These are phyloP conservation scores for Pseudogymnoascus pannorum DNA, from an alignment of 2,329 filamentous ascomycete genomes.

Conservation along the genomic window DNA sequence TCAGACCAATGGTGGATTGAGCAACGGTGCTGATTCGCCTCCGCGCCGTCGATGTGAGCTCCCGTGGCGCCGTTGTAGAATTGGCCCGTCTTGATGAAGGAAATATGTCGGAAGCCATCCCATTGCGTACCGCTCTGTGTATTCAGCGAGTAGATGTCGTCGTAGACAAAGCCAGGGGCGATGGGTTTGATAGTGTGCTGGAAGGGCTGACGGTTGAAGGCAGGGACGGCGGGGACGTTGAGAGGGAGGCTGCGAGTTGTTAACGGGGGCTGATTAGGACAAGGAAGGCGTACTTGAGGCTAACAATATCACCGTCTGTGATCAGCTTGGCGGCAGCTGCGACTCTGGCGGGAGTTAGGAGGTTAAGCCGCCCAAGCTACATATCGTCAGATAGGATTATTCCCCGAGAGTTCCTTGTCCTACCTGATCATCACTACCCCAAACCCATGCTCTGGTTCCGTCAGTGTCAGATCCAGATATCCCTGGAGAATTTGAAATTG, in stretches of 20 bases:
- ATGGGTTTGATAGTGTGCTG: slow-evolving; percentile 28
- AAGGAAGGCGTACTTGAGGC: slow-evolving; percentile 26
- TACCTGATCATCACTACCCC: slow-evolving; percentile 27
- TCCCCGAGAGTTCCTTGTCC: not conserved
- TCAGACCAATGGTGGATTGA: slow-evolving; percentile 27
- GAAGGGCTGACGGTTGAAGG: slow-evolving; percentile 29
- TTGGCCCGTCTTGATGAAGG: slow-evolving; percentile 18
- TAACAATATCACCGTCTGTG: slow-evolving; percentile 35
- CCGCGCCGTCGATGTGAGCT: slow-evolving; percentile 21
- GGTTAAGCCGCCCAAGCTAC: slow-evolving; percentile 38
- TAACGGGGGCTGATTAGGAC: not conserved
- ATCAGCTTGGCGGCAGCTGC: slow-evolving; percentile 36
- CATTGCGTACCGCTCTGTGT: slow-evolving; percentile 52
- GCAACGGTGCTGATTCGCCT: slow-evolving; percentile 23
- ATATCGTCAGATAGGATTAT: not conserved
- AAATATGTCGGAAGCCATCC: slow-evolving; percentile 45
- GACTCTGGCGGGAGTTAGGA: slow-evolving; percentile 38
- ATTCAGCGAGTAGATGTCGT: slow-evolving; percentile 53
- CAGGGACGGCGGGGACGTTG: slow-evolving; percentile 31
- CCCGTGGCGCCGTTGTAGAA: slow-evolving; percentile 27
- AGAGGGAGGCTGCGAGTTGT: slow-evolving; percentile 21
- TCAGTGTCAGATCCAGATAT: not conserved
- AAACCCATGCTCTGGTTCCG: slow-evolving; percentile 24
- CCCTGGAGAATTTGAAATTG: not conserved
- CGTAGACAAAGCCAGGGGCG: slow-evolving; percentile 38